These are phyloP conservation scores for Venturia aucupariae DNA, from an alignment of 2,329 filamentous ascomycete species.

Conservation along the genomic window DNA sequence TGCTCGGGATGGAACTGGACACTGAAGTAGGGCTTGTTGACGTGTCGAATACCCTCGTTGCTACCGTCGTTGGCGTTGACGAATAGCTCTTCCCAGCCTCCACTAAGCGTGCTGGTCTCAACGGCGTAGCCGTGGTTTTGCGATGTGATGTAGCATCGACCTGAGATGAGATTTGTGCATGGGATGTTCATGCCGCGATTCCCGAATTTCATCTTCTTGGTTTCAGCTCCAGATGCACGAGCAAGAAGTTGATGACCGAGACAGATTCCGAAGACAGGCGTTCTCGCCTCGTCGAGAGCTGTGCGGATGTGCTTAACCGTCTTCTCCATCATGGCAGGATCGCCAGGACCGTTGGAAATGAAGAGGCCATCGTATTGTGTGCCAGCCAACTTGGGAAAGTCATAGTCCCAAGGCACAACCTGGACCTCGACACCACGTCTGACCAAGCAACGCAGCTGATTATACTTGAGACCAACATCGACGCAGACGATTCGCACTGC, in stretches of 20 bases:
- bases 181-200: constrained; percentile 98
- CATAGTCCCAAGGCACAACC: constrained; percentile 92
- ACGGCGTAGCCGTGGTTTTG: constrained; percentile 98
- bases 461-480: constrained; percentile 97
- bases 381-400: constrained; percentile 67
- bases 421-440: constrained; percentile 86
- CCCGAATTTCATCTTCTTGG: constrained; percentile 97
- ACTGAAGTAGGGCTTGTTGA: constrained; percentile 83
- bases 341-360: constrained; percentile 94
- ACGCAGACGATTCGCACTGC: constrained; percentile 81
- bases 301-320: constrained; percentile 73
- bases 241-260: constrained; percentile 89
- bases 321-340: constrained; percentile 72
- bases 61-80: constrained; percentile 97
- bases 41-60: constrained; percentile 94
- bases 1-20: constrained; percentile 99
- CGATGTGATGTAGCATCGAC: constrained; percentile 96
- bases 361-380: constrained; percentile 94
- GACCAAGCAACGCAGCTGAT: constrained; percentile 89
- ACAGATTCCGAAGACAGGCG: constrained; percentile 92
- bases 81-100: constrained; percentile 87
- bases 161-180: constrained; percentile 89
- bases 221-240: constrained; percentile 74
- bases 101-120: constrained; percentile 63
- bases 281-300: constrained; percentile 68